Evolutionary conservation across 2,329 filamentous ascomycete species (phyloP).

Genomic region (Pestalotiopsis sp.): DNA sequence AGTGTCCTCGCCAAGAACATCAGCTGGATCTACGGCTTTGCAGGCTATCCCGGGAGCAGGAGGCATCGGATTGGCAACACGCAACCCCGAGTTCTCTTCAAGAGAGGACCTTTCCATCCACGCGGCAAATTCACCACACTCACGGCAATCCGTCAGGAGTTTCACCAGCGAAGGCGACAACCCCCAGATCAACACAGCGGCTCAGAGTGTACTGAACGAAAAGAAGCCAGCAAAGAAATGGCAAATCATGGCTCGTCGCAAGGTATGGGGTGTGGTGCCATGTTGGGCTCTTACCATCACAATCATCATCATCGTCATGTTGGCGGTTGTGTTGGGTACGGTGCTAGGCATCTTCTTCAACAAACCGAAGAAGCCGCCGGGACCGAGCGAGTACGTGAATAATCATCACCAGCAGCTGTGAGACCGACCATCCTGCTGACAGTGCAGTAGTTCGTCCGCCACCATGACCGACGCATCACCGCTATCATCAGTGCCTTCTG

Average conservation of each 20-base stretch:
- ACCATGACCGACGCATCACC: conserved; percentile 53
- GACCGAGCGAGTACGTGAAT: neutral
- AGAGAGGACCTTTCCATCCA: conserved; percentile 51
- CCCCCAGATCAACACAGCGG: conserved; percentile 57
- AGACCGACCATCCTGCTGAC: conserved; percentile 1
- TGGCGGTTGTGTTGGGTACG: conserved; percentile 59
- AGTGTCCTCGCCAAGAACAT: conserved; percentile 14
- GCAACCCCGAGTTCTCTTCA: conserved; percentile 65
- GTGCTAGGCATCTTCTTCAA: conserved; percentile 53
- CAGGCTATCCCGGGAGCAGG: conserved; percentile 57
- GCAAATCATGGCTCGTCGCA: conserved; percentile 56
- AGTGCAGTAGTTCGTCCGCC: conserved; percentile 13
- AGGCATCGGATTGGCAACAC: conserved; percentile 62
- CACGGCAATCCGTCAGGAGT: conserved; percentile 56
- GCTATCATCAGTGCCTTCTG: conserved; percentile 51
- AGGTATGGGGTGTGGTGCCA: conserved; percentile 61
- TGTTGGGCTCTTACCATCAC: conserved; percentile 63
- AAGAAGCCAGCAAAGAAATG: conserved; percentile 48
- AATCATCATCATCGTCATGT: conserved; percentile 49
- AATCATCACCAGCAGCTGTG: conserved; percentile 18
- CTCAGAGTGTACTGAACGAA: conserved; percentile 50
- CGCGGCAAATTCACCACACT: conserved; percentile 41
- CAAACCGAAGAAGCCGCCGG: conserved; percentile 24
- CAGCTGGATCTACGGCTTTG: conserved; percentile 18
- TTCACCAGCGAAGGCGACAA: conserved; percentile 53